Evolutionary conservation across 1,139 yeast species (phyloP).

Genomic region (Tardiomyces blankii): DNA sequence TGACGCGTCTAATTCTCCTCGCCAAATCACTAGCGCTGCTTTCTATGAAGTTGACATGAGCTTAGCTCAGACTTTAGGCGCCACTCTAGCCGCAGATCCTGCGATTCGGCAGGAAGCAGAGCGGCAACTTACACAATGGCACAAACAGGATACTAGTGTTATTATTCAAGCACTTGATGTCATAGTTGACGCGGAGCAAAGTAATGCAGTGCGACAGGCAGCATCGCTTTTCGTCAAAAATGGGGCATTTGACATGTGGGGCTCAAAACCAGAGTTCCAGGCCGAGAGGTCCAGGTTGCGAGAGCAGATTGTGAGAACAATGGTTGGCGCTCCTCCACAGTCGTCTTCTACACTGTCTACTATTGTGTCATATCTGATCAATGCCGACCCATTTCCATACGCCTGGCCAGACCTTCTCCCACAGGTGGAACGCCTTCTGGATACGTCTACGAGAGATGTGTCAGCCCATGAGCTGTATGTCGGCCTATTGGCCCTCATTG

Average conservation of each 20-base stretch:
- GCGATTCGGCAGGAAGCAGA: conserved; percentile 7
- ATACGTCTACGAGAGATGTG: neutral
- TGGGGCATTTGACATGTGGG: conserved; percentile 3
- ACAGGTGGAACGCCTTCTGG: conserved; percentile 3
- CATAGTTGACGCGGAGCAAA: conserved; percentile 1
- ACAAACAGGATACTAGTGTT: conserved; percentile 2
- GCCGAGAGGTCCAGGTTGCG: neutral
- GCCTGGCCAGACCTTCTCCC: conserved; percentile 2
- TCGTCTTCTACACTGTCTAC: conserved; percentile 2
- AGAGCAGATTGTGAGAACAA: conserved; percentile 1
- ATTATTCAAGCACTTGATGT: conserved; percentile 6
- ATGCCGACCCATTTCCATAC: conserved; percentile 4
- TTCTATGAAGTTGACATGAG: conserved; percentile 3
- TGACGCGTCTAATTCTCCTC: too few species aligned
- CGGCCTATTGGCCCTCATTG: conserved; percentile 8
- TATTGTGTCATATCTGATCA: conserved; percentile 4
- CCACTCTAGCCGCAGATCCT: conserved; percentile 7
- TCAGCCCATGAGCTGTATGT: conserved; percentile 7
- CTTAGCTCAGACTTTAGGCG: conserved; percentile 5
- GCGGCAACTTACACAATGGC: conserved; percentile 4
- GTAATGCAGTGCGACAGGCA: conserved; percentile 3
- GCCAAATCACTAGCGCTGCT: too few species aligned
- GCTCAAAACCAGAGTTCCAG: neutral
- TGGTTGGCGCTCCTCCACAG: neutral
- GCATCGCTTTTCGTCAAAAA: conserved; percentile 10